phyloP scores from a whole-genome alignment of 2,329 filamentous ascomycete species.

The Salinomyces thailandicus region DNA sequence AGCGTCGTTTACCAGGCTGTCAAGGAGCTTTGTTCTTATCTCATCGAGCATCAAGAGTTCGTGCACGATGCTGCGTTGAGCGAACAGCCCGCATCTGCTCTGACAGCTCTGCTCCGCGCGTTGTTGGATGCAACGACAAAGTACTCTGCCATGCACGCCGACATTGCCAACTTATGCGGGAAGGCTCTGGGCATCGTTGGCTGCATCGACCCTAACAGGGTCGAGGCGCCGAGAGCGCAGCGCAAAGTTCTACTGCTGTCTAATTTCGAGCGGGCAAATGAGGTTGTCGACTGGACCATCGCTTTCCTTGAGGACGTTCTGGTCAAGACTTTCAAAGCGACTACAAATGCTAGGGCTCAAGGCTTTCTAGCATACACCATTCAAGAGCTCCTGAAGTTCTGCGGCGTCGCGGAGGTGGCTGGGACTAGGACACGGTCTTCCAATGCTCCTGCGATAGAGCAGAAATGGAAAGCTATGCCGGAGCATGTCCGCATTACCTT shows the following conservation, averaged over 20 bases:
- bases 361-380: conserved; percentile 90
- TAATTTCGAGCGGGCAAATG: conserved; percentile 69
- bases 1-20: conserved; percentile 77
- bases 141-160: conserved; percentile 57
- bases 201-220: conserved; percentile 79
- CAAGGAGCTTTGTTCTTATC: conserved; percentile 62
- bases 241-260: conserved; percentile 75
- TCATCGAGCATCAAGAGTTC: conserved; percentile 63
- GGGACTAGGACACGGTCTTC: conserved; percentile 42
- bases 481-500: conserved; percentile 68
- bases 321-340: conserved; percentile 83
- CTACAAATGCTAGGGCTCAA: conserved; percentile 76
- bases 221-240: conserved; percentile 69
- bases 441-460: conserved; percentile 51
- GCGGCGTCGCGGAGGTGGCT: conserved; percentile 55
- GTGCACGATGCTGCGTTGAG: conserved; percentile 70
- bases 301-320: conserved; percentile 79
- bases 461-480: conserved; percentile 69
- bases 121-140: conserved; percentile 78
- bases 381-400: conserved; percentile 76
- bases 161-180: conserved; percentile 63
- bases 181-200: conserved; percentile 81
- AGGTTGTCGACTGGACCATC: conserved; percentile 76
- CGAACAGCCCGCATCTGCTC: conserved; percentile 69
- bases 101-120: conserved; percentile 61